phyloP scores from a whole-genome alignment of 2,329 filamentous ascomycete genomes.

The Colletotrichum salicis region DNA sequence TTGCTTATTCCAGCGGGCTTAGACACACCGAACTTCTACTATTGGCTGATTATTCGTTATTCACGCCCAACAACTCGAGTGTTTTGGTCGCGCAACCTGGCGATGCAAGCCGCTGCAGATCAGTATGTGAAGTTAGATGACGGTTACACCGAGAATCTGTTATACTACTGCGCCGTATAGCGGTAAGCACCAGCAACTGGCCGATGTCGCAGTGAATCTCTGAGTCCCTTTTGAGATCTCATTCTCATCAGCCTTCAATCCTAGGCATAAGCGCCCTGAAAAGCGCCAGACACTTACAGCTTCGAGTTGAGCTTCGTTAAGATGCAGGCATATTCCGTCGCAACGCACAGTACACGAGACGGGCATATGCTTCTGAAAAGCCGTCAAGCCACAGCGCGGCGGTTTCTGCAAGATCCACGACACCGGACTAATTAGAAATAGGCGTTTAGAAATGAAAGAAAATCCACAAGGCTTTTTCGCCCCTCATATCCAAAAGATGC shows the following conservation, averaged over 20 bases:
- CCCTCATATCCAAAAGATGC: not conserved
- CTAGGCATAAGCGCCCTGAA: not conserved
- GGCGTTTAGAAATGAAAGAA: no score
- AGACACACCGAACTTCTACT: not conserved
- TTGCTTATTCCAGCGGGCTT: constrained; percentile 22
- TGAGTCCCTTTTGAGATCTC: not conserved
- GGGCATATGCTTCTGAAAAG: no score
- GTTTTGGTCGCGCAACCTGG: not conserved
- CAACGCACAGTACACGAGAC: no score
- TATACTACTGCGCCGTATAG: not conserved
- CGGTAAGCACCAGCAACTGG: not conserved
- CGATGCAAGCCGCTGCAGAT: constrained; percentile 33
- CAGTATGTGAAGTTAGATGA: constrained; percentile 11
- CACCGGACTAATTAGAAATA: no score
- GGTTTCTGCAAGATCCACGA: no score
- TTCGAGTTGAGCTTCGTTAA: no score
- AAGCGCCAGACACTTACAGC: not conserved
- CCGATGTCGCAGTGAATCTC: not conserved
- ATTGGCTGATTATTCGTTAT: not conserved
- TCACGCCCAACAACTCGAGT: not conserved
- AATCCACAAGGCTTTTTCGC: no score
- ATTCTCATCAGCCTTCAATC: not conserved
- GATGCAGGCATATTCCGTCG: no score
- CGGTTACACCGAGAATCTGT: not conserved
- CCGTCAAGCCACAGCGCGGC: no score